These are phyloP conservation scores for Leptomonas pyrrhocoris DNA, from an alignment of 208 protist genomes.

Conservation along the genomic window DNA sequence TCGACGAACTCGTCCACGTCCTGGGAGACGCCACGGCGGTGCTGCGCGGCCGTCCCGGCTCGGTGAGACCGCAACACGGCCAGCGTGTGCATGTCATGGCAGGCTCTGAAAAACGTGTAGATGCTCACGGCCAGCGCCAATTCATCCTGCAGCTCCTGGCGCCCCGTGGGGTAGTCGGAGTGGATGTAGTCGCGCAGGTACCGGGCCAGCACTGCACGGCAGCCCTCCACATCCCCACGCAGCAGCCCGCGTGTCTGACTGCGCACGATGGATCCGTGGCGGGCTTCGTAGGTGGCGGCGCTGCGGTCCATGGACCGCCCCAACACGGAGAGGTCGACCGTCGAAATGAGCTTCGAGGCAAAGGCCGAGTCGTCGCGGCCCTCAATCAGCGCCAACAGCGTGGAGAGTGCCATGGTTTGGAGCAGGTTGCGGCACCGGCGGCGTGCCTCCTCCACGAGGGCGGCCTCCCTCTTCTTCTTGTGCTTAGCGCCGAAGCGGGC, in stretches of 20 bases:
- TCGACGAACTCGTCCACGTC: conserved; percentile 51
- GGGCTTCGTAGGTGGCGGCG: conserved; percentile 37
- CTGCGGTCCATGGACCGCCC: conserved; percentile 49
- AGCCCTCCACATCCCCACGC: conserved; percentile 33
- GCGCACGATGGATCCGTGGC: conserved; percentile 38
- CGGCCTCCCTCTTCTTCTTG: background rate
- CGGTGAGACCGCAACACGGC: conserved; percentile 12
- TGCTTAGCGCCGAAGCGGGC: conserved; percentile 3
- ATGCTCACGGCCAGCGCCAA: conserved; percentile 53
- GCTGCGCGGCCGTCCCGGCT: conserved; percentile 6
- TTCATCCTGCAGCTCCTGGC: conserved; percentile 61
- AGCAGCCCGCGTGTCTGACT: conserved; percentile 29
- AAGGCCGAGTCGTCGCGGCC: conserved; percentile 53
- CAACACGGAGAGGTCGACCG: conserved; percentile 45
- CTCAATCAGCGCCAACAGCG: conserved; percentile 61
- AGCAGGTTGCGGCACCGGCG: conserved; percentile 24
- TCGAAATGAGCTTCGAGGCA: conserved; percentile 37
- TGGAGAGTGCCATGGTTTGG: conserved; percentile 39
- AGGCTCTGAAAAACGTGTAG: conserved; percentile 68
- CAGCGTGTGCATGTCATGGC: conserved; percentile 60
- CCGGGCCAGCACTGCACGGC: conserved; percentile 24
- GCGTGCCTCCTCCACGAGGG: conserved; percentile 19
- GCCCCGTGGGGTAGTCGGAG: conserved; percentile 34
- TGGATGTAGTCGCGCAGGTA: conserved; percentile 51
- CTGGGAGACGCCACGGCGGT: background rate